Percentiles rank a stretch among this genome's conserved stretches.
Evolutionary conservation across 148 eudicot genomes (phyloP).

Genomic region (Polygonum aviculare): DNA sequence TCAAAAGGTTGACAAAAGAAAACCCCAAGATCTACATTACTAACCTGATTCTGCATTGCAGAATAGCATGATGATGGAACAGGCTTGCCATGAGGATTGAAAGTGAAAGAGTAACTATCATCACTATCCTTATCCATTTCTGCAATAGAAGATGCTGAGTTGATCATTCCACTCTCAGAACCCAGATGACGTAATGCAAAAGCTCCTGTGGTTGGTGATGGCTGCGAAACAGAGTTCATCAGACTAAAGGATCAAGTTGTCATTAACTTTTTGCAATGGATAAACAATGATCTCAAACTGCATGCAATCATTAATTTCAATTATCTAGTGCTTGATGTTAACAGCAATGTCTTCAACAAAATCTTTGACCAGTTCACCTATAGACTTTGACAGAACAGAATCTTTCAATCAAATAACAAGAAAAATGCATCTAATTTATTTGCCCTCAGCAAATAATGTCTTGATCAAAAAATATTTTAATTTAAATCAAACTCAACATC

Average conservation of each 20-base stretch:
- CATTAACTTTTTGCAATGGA: background rate
- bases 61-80: constrained; percentile 18
- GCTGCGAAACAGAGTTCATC: constrained; percentile 13
- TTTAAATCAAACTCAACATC: background rate
- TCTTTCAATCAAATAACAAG: background rate
- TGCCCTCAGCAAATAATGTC: background rate
- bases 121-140: constrained; percentile 25
- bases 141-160: constrained; percentile 20
- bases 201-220: constrained; percentile 64
- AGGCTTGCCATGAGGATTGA: constrained; percentile 18
- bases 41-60: constrained; percentile 33
- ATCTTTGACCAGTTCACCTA: background rate
- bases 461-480: background rate
- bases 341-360: background rate
- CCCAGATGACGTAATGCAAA: constrained; percentile 23
- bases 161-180: constrained; percentile 24
- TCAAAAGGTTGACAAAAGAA: background rate
- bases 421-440: background rate
- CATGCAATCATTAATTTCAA: background rate
- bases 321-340: background rate
- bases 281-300: background rate
- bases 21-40: background rate
- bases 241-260: background rate
- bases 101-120: constrained; percentile 23
- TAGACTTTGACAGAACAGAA: constrained; percentile 4